Evolutionary conservation across 2,329 filamentous ascomycete genomes (phyloP).

Genomic region (Ascomycota sp.): DNA sequence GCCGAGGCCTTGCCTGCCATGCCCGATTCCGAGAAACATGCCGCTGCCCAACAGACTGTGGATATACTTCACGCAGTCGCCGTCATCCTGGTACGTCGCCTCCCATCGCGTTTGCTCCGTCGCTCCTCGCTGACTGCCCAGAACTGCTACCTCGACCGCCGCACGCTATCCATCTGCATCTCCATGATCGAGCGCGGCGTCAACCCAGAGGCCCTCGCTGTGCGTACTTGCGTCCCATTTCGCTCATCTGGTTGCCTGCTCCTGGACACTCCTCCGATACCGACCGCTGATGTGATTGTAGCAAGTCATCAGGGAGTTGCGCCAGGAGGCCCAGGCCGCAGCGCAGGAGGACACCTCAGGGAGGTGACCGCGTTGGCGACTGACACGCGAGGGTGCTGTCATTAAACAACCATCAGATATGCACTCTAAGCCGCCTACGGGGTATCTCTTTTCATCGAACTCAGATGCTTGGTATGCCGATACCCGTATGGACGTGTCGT

Average conservation of each 20-base stretch:
- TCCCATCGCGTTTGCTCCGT: too few relatives aligned
- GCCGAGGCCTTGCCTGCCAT: too few relatives aligned
- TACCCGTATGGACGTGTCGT: not conserved
- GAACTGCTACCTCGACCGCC: conserved; percentile 87
- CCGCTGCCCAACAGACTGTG: conserved; percentile 62
- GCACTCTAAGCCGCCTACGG: too few relatives aligned
- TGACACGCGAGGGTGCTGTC: too few relatives aligned
- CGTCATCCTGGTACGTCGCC: conserved; percentile 49
- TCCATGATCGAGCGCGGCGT: conserved; percentile 95
- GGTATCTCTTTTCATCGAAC: too few relatives aligned
- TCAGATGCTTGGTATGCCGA: not conserved
- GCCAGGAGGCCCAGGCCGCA: conserved; percentile 28
- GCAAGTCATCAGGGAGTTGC: conserved; percentile 39
- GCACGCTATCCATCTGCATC: conserved; percentile 83
- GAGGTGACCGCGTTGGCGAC: not conserved
- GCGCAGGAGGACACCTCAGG: conserved; percentile 18
- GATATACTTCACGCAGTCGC: conserved; percentile 73
- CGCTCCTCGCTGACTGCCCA: conserved; percentile 15
- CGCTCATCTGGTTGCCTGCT: too few relatives aligned
- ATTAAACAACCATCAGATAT: too few relatives aligned
- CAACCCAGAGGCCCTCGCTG: conserved; percentile 83
- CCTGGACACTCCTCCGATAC: too few relatives aligned
- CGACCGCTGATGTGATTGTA: too few relatives aligned
- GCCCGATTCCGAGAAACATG: conserved; percentile 41
- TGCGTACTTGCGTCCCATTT: conserved; percentile 33